Conservation (phyloP, 495 filamentous ascomycete species). For the Parachaetomium inaequale region DNA sequence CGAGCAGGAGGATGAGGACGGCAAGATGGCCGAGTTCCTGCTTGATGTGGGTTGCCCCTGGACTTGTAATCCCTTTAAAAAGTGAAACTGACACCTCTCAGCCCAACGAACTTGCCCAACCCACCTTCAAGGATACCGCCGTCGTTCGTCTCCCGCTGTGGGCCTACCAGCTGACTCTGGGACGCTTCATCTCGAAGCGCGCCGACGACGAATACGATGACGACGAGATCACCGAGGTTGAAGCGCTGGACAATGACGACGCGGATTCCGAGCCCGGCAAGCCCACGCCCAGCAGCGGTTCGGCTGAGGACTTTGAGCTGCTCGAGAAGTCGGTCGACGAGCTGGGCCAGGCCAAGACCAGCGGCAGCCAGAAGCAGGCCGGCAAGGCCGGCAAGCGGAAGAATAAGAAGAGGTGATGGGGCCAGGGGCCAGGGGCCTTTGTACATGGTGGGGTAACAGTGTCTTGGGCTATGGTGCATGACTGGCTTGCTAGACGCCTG, state of each 20-base stretch:
- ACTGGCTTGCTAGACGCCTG: not conserved
- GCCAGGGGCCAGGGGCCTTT: not conserved
- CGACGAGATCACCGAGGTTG: constrained; percentile 34
- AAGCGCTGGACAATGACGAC: constrained; percentile 35
- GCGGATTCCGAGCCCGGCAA: constrained; percentile 37
- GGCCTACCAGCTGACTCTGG: constrained; percentile 56
- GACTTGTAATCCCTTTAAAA: not conserved
- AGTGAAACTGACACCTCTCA: constrained; percentile 18
- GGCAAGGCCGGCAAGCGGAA: constrained; percentile 45
- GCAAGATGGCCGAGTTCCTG: constrained; percentile 73
- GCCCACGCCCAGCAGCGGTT: constrained; percentile 45
- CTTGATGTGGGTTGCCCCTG: constrained; percentile 61
- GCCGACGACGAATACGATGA: constrained; percentile 37
- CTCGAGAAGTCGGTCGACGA: constrained; percentile 51
- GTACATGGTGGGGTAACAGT: not conserved
- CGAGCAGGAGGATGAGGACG: constrained; percentile 84
- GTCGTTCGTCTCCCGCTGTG: constrained; percentile 65
- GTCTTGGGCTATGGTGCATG: not conserved
- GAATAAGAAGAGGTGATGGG: constrained; percentile 43
- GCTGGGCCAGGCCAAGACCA: constrained; percentile 40
- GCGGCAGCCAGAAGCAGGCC: constrained; percentile 40
- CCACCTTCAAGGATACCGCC: constrained; percentile 66
- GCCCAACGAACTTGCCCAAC: constrained; percentile 61
- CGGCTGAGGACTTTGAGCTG: constrained; percentile 54
- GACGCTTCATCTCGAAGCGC: constrained; percentile 47